These are phyloP conservation scores for Boletus rubroflammeus DNA, from an alignment of 768 basidiomycete species.

Conservation along the genomic window DNA sequence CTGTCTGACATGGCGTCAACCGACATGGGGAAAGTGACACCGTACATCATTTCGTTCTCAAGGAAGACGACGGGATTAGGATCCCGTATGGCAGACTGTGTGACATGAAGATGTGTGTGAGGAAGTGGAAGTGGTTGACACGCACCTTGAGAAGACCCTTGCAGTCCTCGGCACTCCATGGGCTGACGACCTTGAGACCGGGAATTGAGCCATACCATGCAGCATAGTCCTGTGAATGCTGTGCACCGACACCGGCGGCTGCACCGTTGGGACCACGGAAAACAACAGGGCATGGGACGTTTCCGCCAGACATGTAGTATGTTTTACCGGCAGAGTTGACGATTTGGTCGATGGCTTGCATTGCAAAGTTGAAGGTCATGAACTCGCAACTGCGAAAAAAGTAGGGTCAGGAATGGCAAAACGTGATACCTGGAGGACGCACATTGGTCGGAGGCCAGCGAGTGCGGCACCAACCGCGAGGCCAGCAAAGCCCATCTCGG, in stretches of 20 bases:
- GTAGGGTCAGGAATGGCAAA: slow-evolving; percentile 7
- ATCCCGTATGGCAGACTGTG: slow-evolving; percentile 91
- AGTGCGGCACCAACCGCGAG: slow-evolving; percentile 93
- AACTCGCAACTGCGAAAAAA: slow-evolving; percentile 79
- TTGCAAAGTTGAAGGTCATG: slow-evolving; percentile 99
- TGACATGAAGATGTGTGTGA: not conserved
- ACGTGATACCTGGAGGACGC: slow-evolving; percentile 23
- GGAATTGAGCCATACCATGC: slow-evolving; percentile 93
- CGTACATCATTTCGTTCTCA: slow-evolving; percentile 99
- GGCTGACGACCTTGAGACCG: slow-evolving; percentile 95
- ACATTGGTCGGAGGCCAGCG: slow-evolving; percentile 92
- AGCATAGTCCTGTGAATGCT: slow-evolving; percentile 97
- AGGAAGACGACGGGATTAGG: slow-evolving; percentile 98
- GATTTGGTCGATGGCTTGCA: slow-evolving; percentile 99
- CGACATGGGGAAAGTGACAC: slow-evolving; percentile 95
- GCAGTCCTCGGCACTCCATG: slow-evolving; percentile 99
- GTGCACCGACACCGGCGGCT: slow-evolving; percentile 92
- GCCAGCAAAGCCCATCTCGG: slow-evolving; percentile 99
- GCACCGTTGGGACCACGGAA: slow-evolving; percentile 99
- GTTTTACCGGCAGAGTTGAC: slow-evolving; percentile 99
- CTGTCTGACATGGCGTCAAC: slow-evolving; percentile 91
- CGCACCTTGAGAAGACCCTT: slow-evolving; percentile 93
- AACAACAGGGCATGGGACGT: slow-evolving; percentile 96
- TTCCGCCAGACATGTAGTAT: slow-evolving; percentile 99
- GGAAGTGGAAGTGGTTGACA: not conserved